Evolutionary conservation across 257 asterid genomes (phyloP).

Genomic region (Nicotiana benthamiana): DNA sequence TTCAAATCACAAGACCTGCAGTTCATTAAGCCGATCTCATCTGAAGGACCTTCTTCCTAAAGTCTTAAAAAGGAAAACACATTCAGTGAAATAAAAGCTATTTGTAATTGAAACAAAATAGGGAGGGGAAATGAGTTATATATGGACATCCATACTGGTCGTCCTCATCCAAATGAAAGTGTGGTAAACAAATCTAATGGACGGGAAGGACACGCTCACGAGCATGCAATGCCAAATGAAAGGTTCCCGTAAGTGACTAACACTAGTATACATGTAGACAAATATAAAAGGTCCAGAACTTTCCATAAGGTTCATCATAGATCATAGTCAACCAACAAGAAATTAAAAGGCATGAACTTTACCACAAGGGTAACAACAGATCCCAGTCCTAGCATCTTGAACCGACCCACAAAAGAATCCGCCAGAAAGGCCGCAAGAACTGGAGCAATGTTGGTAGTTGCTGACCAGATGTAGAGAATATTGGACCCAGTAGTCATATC

Average conservation of each 20-base stretch:
- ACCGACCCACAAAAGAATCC: conserved; percentile 59
- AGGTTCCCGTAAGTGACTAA: neutral
- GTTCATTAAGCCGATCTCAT: neutral
- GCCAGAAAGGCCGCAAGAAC: conserved; percentile 54
- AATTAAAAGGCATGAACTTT: neutral
- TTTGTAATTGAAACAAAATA: neutral
- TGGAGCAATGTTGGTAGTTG: conserved; percentile 49
- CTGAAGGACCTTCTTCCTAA: neutral
- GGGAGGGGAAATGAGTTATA: neutral
- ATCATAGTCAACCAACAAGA: neutral
- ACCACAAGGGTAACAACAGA: conserved; percentile 51
- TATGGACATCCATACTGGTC: neutral
- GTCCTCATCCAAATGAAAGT: neutral
- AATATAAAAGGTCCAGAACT: neutral
- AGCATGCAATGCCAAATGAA: neutral
- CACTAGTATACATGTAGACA: neutral
- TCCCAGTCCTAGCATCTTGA: conserved; percentile 49
- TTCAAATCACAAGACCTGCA: neutral
- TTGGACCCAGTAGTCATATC: conserved; percentile 45
- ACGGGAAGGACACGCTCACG: neutral
- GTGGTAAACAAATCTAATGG: neutral
- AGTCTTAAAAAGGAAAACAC: neutral
- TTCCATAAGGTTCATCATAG: neutral
- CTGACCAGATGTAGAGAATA: conserved; percentile 51
- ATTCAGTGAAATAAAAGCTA: neutral